Evolutionary conservation across 805 yeast genomes (phyloP).

Genomic region (Blastobotrys americana): DNA sequence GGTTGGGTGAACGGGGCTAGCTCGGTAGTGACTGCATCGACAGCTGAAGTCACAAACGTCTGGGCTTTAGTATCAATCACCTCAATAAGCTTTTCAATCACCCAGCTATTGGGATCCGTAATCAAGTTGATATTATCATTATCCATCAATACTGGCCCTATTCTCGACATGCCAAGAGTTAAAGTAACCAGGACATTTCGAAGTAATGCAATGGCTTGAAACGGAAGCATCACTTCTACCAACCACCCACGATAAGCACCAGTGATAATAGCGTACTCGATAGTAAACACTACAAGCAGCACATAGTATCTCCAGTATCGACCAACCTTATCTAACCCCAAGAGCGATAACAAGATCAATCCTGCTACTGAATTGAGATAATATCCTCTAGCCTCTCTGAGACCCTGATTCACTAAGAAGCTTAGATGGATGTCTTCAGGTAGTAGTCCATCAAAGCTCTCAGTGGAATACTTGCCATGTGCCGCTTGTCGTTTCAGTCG

Average conservation of each 20-base stretch:
- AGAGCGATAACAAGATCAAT: constrained; percentile 12
- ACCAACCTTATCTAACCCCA: constrained; percentile 17
- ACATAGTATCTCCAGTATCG: constrained; percentile 23
- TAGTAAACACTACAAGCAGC: constrained; percentile 13
- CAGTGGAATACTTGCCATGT: background rate
- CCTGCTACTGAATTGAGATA: background rate
- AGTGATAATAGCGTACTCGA: constrained; percentile 22
- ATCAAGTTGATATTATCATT: background rate
- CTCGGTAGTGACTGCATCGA: constrained; percentile 1
- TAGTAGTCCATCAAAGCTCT: background rate
- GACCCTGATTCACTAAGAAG: background rate
- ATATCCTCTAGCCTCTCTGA: background rate
- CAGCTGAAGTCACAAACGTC: background rate
- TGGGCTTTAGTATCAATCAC: background rate
- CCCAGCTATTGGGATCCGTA: background rate
- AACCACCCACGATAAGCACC: constrained; percentile 12
- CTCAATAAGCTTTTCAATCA: background rate
- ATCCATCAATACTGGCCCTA: constrained; percentile 15
- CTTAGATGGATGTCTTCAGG: background rate
- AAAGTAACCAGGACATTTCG: constrained; percentile 16
- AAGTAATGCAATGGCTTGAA: constrained; percentile 17
- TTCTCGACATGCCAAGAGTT: constrained; percentile 21
- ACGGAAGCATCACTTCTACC: constrained; percentile 11
- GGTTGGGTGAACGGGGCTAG: background rate
- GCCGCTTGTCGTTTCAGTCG: background rate